Evolutionary conservation across 1,139 yeast genomes (phyloP).

Genomic region (Saccharomyces hybrid): DNA sequence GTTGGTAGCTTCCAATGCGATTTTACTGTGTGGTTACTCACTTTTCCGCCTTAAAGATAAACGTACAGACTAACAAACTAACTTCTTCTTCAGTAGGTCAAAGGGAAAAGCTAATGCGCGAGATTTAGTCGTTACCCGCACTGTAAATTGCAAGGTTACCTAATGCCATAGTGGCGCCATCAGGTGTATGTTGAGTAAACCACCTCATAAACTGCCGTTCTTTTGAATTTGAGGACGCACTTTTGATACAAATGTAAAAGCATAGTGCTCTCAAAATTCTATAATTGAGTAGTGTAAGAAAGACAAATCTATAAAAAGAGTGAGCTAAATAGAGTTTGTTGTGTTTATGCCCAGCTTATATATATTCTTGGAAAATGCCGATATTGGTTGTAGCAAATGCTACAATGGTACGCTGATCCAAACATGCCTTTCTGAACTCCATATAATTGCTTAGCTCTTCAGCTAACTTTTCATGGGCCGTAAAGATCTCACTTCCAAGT

Average conservation of each 20-base stretch:
- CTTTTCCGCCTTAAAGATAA: not conserved
- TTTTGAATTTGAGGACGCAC: not conserved
- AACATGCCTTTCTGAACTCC: constrained; percentile 36
- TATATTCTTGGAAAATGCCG: not conserved
- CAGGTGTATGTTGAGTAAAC: not conserved
- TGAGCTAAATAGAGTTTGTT: not conserved
- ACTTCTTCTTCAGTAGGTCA: not conserved
- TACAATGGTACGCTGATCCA: not conserved
- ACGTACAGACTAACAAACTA: not conserved
- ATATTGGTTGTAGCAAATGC: not conserved
- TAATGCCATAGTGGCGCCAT: not conserved
- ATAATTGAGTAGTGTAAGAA: not conserved
- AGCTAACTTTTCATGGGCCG: constrained; percentile 51
- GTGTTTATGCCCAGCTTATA: not conserved
- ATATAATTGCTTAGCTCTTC: constrained; percentile 54
- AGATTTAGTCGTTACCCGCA: not conserved
- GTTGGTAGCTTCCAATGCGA: not conserved
- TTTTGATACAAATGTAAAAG: not conserved
- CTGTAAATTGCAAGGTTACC: not conserved
- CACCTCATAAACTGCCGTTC: not conserved
- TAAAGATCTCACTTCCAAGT: constrained; percentile 18
- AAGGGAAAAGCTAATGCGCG: not conserved
- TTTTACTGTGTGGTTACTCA: not conserved
- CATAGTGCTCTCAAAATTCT: not conserved
- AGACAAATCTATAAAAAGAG: not conserved